Conservation (phyloP, 2,329 filamentous ascomycete genomes). For the Diaporthe vexans region DNA sequence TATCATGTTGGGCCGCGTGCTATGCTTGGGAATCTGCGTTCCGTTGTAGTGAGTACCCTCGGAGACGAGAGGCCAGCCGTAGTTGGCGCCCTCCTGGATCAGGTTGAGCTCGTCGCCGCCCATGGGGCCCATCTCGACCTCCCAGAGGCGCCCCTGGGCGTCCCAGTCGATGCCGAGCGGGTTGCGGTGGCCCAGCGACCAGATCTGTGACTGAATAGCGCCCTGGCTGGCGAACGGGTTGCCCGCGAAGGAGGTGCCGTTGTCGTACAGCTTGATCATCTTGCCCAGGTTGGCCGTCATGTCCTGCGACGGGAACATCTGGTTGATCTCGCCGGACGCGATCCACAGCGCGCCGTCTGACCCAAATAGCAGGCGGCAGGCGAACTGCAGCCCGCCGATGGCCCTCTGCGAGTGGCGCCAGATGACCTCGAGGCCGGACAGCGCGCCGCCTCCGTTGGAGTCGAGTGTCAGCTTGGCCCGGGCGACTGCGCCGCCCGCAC, state of each 20-base stretch:
- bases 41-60: slow-evolving; percentile 52
- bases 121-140: slow-evolving; percentile 53
- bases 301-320: slow-evolving; percentile 49
- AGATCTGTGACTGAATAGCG: slow-evolving; percentile 49
- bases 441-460: slow-evolving; percentile 49
- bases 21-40: slow-evolving; percentile 49
- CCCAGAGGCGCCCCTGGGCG: slow-evolving; percentile 52
- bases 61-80: slow-evolving; percentile 53
- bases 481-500: slow-evolving; percentile 49
- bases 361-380: slow-evolving; percentile 51
- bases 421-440: slow-evolving; percentile 50
- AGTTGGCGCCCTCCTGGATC: slow-evolving; percentile 52
- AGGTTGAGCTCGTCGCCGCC: slow-evolving; percentile 54
- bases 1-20: slow-evolving; percentile 49
- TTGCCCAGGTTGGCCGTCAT: slow-evolving; percentile 53
- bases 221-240: slow-evolving; percentile 52
- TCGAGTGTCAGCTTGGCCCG: slow-evolving; percentile 50
- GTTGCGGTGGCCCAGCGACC: slow-evolving; percentile 52
- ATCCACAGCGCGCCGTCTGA: slow-evolving; percentile 50
- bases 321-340: slow-evolving; percentile 52
- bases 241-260: slow-evolving; percentile 50
- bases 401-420: slow-evolving; percentile 51
- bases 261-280: slow-evolving; percentile 52
- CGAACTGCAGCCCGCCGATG: slow-evolving; percentile 50
- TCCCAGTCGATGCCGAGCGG: slow-evolving; percentile 53